phyloP scores from a whole-genome alignment of 2,329 filamentous ascomycete species.

The Hysterium pulicare region DNA sequence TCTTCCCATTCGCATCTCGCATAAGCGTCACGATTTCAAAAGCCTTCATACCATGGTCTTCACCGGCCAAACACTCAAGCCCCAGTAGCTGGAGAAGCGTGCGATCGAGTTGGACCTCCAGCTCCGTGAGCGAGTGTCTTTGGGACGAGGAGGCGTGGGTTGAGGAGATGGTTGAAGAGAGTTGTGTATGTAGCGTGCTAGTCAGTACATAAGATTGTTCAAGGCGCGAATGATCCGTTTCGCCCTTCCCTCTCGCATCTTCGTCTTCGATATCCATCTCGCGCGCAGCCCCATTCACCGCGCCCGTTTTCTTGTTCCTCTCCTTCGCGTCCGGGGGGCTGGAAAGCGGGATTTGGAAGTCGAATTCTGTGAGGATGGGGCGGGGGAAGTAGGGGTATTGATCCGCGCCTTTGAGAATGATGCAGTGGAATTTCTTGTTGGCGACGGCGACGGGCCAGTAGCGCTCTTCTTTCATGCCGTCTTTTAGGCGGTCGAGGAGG shows the following conservation, averaged over 20 bases:
- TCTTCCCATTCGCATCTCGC: constrained; percentile 78
- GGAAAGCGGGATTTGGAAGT: constrained; percentile 79
- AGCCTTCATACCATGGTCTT: constrained; percentile 91
- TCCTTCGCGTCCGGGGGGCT: constrained; percentile 42
- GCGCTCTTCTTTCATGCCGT: constrained; percentile 79
- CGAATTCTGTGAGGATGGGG: constrained; percentile 87
- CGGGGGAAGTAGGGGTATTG: constrained; percentile 86
- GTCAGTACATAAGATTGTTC: constrained; percentile 80
- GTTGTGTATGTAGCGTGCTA: constrained; percentile 67
- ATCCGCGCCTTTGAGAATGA: constrained; percentile 95
- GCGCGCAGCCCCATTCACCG: constrained; percentile 36
- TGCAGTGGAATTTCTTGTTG: constrained; percentile 91
- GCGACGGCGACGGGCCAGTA: constrained; percentile 97
- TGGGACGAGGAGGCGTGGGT: constrained; percentile 64
- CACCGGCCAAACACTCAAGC: constrained; percentile 84
- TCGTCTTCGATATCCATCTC: constrained; percentile 33
- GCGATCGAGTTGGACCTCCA: constrained; percentile 87
- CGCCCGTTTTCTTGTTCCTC: constrained; percentile 10
- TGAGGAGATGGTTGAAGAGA: constrained; percentile 69
- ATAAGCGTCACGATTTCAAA: constrained; percentile 86
- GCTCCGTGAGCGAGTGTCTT: constrained; percentile 62
- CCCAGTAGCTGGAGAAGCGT: constrained; percentile 83
- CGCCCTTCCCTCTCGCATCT: constrained; percentile 34
- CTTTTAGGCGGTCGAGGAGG: constrained; percentile 74
- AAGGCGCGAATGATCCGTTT: constrained; percentile 58